Conservation (phyloP, 1,284 basidiomycete genomes). For the Papiliotrema flavescens region DNA sequence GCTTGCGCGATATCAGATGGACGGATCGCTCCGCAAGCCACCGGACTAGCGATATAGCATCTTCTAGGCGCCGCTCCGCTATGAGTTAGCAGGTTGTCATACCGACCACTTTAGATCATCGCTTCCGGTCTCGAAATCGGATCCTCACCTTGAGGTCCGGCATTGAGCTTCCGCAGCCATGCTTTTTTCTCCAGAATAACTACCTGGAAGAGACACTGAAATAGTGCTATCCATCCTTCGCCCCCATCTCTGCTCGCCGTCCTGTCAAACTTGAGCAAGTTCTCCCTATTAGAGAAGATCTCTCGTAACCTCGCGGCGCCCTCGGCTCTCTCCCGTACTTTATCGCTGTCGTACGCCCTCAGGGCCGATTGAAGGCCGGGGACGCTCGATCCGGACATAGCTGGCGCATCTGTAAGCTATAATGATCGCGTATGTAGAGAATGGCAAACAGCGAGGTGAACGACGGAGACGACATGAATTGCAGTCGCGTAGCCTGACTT, state of each 20-base stretch:
- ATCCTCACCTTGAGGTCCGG: conserved; percentile 25
- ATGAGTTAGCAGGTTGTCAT: conserved; percentile 1
- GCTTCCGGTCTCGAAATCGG: not conserved
- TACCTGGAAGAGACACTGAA: conserved; percentile 66
- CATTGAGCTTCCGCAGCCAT: conserved; percentile 53
- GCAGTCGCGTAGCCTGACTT: no score
- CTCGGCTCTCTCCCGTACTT: conserved; percentile 67
- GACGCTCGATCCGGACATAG: conserved; percentile 17
- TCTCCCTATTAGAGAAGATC: conserved; percentile 59
- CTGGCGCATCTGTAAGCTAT: no score
- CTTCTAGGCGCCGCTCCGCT: conserved; percentile 26
- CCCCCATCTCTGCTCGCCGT: conserved; percentile 50
- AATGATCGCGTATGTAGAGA: no score
- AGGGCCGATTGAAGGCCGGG: conserved; percentile 52
- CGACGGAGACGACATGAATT: no score
- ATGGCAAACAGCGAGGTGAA: no score
- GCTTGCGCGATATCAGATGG: conserved; percentile 27
- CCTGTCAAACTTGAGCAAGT: conserved; percentile 52
- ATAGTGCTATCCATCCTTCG: conserved; percentile 64
- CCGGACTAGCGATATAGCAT: conserved; percentile 34
- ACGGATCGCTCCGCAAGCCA: conserved; percentile 36
- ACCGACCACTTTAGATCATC: not conserved
- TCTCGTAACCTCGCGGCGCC: conserved; percentile 60
- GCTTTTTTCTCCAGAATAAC: conserved; percentile 61
- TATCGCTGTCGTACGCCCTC: conserved; percentile 59